Evolutionary conservation across 1,284 basidiomycete genomes (phyloP).

Genomic region (Moesziomyces antarcticus): DNA sequence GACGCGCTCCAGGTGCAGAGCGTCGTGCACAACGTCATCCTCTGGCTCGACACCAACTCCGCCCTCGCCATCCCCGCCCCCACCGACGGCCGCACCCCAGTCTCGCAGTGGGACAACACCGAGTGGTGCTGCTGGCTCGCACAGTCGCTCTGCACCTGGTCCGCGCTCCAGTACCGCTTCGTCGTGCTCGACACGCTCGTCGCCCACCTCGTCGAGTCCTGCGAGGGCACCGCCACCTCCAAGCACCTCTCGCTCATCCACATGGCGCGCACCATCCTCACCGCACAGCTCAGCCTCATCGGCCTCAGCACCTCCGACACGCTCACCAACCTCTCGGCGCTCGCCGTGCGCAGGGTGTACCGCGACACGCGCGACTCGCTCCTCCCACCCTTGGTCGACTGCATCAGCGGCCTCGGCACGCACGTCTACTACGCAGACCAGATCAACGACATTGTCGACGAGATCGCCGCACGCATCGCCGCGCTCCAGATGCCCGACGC

Average conservation of each 20-base stretch:
- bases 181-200: conserved; percentile 86
- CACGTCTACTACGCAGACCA: conserved; percentile 97
- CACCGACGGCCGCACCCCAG: conserved; percentile 23
- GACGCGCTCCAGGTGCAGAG: conserved; percentile 79
- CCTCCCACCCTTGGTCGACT: conserved; percentile 78
- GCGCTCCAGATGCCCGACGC: conserved; percentile 76
- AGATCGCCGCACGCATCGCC: conserved; percentile 81
- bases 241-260: conserved; percentile 79
- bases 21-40: conserved; percentile 76
- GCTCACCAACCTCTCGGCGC: conserved; percentile 73
- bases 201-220: conserved; percentile 79
- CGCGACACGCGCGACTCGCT: conserved; percentile 72
- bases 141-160: conserved; percentile 80
- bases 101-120: conserved; percentile 76
- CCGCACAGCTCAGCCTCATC: conserved; percentile 82
- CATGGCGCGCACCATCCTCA: conserved; percentile 84
- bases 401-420: conserved; percentile 83
- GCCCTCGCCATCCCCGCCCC: conserved; percentile 20
- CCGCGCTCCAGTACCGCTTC: conserved; percentile 91
- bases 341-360: conserved; percentile 79
- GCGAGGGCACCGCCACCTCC: conserved; percentile 73
- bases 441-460: conserved; percentile 89
- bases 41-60: conserved; percentile 58
- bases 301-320: conserved; percentile 92
- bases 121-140: conserved; percentile 86